Evolutionary conservation across 257 asterid genomes (phyloP).

Genomic region (Solanum tacnaense): DNA sequence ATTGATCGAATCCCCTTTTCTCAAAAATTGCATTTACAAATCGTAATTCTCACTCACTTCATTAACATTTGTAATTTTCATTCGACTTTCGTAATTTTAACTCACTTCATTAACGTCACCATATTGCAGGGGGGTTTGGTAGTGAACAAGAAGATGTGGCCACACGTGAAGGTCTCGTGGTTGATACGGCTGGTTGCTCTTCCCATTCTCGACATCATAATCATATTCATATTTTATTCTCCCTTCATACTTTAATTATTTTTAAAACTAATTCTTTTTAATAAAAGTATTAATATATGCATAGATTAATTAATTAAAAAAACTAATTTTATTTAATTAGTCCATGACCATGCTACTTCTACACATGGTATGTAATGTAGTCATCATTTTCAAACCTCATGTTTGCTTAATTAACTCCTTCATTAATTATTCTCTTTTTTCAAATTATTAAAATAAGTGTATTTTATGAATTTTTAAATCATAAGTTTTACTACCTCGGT

Average conservation of each 20-base stretch:
- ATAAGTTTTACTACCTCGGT: background rate
- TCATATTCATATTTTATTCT: background rate
- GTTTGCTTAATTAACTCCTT: background rate
- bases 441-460: background rate
- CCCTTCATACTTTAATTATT: background rate
- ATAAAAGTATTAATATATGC: background rate
- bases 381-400: background rate
- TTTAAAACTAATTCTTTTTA: background rate
- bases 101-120: background rate
- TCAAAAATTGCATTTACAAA: background rate
- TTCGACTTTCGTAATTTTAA: background rate
- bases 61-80: too few relatives aligned
- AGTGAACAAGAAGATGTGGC: slow-evolving; percentile 27
- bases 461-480: background rate
- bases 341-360: background rate
- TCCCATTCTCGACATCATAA: slow-evolving; percentile 11
- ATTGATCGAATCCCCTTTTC: background rate
- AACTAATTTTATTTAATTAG: background rate
- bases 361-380: background rate
- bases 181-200: slow-evolving; percentile 6
- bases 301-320: background rate
- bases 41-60: too few relatives aligned
- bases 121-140: background rate
- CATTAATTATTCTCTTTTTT: background rate
- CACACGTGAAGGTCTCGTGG: slow-evolving; percentile 69